Conservation (phyloP, 2,329 filamentous ascomycete genomes). For the Macrophomina pseudophaseolina region DNA sequence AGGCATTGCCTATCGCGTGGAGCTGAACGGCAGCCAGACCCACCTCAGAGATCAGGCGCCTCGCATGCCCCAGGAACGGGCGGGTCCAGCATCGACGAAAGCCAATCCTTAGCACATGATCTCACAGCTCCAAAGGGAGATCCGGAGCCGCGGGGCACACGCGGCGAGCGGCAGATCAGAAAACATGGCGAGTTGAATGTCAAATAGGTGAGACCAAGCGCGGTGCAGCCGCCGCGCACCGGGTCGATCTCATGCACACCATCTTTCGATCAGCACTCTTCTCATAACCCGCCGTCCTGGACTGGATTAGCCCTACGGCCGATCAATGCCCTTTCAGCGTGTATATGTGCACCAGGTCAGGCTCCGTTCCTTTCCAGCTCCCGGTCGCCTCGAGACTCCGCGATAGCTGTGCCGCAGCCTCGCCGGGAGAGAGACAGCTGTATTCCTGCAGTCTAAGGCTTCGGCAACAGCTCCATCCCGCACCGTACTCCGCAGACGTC, state of each 20-base stretch:
- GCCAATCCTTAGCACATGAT: background rate
- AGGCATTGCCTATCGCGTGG: background rate
- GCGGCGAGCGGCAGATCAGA: background rate
- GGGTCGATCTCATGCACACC: background rate
- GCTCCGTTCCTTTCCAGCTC: background rate
- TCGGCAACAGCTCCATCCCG: no score
- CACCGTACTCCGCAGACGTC: no score
- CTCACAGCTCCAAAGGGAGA: background rate
- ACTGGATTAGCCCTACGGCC: background rate
- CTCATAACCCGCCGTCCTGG: background rate
- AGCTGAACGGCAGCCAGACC: no score
- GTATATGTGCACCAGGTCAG: background rate
- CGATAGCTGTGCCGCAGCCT: slow-evolving; percentile 27
- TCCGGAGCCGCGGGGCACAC: background rate
- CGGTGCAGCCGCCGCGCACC: background rate
- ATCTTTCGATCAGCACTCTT: background rate
- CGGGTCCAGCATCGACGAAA: background rate
- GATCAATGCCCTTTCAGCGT: background rate
- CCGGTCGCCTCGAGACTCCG: background rate
- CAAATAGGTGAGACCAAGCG: background rate
- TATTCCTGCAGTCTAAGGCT: no score
- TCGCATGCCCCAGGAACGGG: background rate
- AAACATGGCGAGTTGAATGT: background rate
- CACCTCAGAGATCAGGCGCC: background rate
- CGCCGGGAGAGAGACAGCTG: no score